A percentile compares a stretch with the other conserved stretches of the same genome.
phyloP scores from a whole-genome alignment of 225 moss, liverwort and hornwort genomes.

The Takakia lepidozioides region DNA sequence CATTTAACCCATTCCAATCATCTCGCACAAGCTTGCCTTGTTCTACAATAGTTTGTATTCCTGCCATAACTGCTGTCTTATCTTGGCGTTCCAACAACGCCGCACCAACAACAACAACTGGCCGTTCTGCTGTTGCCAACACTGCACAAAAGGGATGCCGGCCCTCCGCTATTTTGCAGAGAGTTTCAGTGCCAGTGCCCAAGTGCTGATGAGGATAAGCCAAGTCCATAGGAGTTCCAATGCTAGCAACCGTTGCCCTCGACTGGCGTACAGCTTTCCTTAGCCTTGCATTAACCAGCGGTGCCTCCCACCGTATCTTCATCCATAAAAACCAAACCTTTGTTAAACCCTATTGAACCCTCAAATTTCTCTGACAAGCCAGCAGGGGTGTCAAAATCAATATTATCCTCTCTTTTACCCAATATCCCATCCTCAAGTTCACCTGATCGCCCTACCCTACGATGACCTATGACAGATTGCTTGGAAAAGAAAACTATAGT shows the following conservation, averaged over 20 bases:
- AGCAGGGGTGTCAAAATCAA: too few species aligned
- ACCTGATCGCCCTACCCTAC: too few species aligned
- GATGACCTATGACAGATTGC: too few species aligned
- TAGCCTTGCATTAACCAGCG: conserved; percentile 72
- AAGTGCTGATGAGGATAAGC: conserved; percentile 67
- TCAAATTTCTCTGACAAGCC: too few species aligned
- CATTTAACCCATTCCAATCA: conserved; percentile 89
- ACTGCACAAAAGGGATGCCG: conserved; percentile 68
- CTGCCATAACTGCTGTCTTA: conserved; percentile 64
- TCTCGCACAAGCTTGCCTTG: conserved; percentile 56
- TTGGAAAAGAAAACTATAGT: too few species aligned
- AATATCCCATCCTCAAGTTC: too few species aligned
- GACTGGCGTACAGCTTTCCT: conserved; percentile 69
- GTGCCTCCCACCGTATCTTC: conserved; percentile 80
- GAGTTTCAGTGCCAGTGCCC: conserved; percentile 52
- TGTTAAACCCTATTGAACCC: too few species aligned
- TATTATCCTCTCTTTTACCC: too few species aligned
- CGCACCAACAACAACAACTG: conserved; percentile 74
- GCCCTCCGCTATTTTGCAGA: conserved; percentile 67
- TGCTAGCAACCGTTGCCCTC: conserved; percentile 59
- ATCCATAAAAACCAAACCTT: conserved; percentile 5
- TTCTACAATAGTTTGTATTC: conserved; percentile 61
- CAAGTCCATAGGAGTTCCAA: conserved; percentile 66
- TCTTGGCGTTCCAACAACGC: conserved; percentile 68
- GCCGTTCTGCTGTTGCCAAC: conserved; percentile 62